Percentiles rank a stretch among this genome's conserved stretches.
Conservation (phyloP, 371 early-diverging fungal genomes). For the Mucor ambiguus region DNA sequence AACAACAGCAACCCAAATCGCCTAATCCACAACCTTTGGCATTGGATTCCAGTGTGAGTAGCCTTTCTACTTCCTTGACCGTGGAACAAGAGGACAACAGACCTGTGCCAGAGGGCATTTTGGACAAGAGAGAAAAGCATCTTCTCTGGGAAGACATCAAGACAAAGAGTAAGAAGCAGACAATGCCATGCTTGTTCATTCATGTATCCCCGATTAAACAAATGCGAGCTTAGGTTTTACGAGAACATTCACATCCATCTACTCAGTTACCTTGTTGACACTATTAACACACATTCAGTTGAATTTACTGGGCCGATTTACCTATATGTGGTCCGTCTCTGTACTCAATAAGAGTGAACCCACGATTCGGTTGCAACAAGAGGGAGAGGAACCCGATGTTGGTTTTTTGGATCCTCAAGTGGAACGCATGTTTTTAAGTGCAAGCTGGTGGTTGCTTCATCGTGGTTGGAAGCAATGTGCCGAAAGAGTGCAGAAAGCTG, state of each 20-base stretch:
- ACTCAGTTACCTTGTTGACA: constrained; percentile 79
- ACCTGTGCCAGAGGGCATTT: constrained; percentile 29
- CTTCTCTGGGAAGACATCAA: constrained; percentile 92
- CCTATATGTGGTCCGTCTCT: constrained; percentile 88
- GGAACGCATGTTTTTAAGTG: constrained; percentile 84
- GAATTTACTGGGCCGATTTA: constrained; percentile 88
- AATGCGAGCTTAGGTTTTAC: constrained; percentile 63
- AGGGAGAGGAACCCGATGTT: constrained; percentile 41
- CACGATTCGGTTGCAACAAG: constrained; percentile 49
- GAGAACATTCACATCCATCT: constrained; percentile 79
- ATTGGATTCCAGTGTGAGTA: constrained; percentile 34
- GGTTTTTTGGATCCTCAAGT: constrained; percentile 55
- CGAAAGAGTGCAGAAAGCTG: constrained; percentile 64
- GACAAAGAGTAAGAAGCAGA: constrained; percentile 59
- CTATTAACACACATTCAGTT: constrained; percentile 86
- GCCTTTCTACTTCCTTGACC: constrained; percentile 24
- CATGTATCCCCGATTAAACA: not conserved
- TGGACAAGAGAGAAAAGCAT: constrained; percentile 63
- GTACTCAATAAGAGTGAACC: constrained; percentile 56
- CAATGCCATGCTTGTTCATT: no score
- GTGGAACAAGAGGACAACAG: constrained; percentile 8
- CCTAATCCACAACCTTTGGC: not conserved
- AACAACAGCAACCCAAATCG: not conserved
- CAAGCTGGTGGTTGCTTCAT: constrained; percentile 92
- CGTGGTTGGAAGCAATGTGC: constrained; percentile 83